These are phyloP conservation scores for Zopfia rhizophila DNA, from an alignment of 2,329 filamentous ascomycete genomes.

Conservation along the genomic window DNA sequence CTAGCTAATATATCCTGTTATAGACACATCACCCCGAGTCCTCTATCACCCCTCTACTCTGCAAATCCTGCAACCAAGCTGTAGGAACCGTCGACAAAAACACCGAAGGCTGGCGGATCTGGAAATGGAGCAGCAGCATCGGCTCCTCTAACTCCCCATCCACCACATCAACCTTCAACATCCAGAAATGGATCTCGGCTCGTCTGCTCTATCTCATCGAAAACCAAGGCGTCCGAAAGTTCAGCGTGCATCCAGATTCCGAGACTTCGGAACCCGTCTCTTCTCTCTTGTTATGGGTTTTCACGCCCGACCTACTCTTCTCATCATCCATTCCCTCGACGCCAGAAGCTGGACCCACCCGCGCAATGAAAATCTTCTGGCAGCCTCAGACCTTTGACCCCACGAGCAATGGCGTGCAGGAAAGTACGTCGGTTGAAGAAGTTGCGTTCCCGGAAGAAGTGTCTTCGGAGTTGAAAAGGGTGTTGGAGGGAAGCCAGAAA, in stretches of 20 bases:
- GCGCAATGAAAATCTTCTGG: constrained; percentile 69
- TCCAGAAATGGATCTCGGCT: constrained; percentile 62
- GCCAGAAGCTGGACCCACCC: constrained; percentile 48
- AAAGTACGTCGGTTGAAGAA: constrained; percentile 61
- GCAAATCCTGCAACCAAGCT: constrained; percentile 50
- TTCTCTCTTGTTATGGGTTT: constrained; percentile 64
- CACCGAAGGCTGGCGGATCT: constrained; percentile 60
- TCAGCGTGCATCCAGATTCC: constrained; percentile 59
- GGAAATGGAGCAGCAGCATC: constrained; percentile 60
- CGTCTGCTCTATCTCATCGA: constrained; percentile 67
- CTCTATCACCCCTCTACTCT: constrained; percentile 37
- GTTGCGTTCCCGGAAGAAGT: constrained; percentile 62
- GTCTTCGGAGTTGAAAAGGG: constrained; percentile 57
- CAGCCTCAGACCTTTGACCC: constrained; percentile 45
- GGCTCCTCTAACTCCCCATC: constrained; percentile 10
- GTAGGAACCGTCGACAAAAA: constrained; percentile 55
- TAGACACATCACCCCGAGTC: constrained; percentile 2
- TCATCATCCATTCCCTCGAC: constrained; percentile 55
- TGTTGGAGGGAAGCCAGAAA: constrained; percentile 60
- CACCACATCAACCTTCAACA: constrained; percentile 28
- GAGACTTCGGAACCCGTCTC: constrained; percentile 17
- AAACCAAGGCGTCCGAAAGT: constrained; percentile 65
- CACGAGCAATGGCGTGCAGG: constrained; percentile 41
- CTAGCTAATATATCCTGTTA: constrained; percentile 1
- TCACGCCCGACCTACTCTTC: constrained; percentile 68